These are phyloP conservation scores for Leccinum pellstonianum DNA, from an alignment of 768 basidiomycete genomes.

Conservation along the genomic window DNA sequence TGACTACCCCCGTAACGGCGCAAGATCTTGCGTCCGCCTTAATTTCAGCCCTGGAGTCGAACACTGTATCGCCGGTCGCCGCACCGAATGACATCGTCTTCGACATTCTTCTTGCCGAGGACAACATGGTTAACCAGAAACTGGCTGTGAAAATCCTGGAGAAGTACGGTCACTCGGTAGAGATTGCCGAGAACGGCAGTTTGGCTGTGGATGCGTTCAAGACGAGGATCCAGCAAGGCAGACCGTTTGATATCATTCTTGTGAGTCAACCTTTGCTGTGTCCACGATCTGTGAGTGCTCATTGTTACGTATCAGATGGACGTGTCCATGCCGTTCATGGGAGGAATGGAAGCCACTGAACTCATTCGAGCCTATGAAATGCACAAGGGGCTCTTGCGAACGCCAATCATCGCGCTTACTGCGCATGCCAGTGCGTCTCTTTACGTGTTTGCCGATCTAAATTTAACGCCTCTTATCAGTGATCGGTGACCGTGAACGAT, in stretches of 20 bases:
- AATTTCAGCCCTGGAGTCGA: slow-evolving; percentile 91
- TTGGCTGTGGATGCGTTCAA: slow-evolving; percentile 93
- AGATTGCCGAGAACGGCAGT: slow-evolving; percentile 97
- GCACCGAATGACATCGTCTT: slow-evolving; percentile 84
- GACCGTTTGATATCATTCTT: slow-evolving; percentile 89
- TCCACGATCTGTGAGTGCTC: background rate
- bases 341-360: slow-evolving; percentile 96
- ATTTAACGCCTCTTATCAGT: slow-evolving; percentile 43
- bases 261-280: slow-evolving; percentile 45
- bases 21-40: slow-evolving; percentile 92
- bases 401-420: slow-evolving; percentile 94
- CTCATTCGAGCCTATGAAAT: slow-evolving; percentile 84
- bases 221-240: slow-evolving; percentile 61
- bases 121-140: slow-evolving; percentile 95
- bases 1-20: slow-evolving; percentile 84
- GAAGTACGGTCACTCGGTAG: slow-evolving; percentile 91
- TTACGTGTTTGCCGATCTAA: background rate
- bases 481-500: slow-evolving; percentile 84
- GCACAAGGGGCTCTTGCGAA: slow-evolving; percentile 64
- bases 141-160: slow-evolving; percentile 95
- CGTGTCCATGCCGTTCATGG: slow-evolving; percentile 98
- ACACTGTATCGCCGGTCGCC: slow-evolving; percentile 86
- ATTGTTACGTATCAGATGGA: slow-evolving; percentile 71
- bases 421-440: slow-evolving; percentile 87
- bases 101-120: slow-evolving; percentile 94